These are phyloP conservation scores for Pelargonium myrrhifolium DNA, from an alignment of 441 rosid genomes.

Conservation along the genomic window DNA sequence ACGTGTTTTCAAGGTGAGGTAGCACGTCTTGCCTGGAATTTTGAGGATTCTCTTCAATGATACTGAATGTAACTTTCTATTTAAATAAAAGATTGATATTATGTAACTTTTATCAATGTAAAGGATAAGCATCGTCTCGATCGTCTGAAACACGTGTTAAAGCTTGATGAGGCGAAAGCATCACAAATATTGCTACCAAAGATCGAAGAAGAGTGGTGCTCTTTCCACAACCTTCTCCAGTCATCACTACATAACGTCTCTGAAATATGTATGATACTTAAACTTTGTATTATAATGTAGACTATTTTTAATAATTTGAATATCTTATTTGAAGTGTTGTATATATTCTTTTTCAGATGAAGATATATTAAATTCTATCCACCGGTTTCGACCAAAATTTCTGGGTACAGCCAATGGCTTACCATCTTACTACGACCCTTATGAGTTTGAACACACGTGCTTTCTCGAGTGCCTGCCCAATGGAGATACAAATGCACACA, in stretches of 20 bases:
- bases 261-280: constrained; percentile 54
- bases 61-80: constrained; percentile 16
- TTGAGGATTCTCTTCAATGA: constrained; percentile 3
- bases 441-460: constrained; percentile 56
- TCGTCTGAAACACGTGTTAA: constrained; percentile 44
- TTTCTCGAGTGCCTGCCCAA: constrained; percentile 35
- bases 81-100: background rate
- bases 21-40: constrained; percentile 12
- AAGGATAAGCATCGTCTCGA: constrained; percentile 78
- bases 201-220: constrained; percentile 91
- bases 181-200: constrained; percentile 31
- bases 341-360: constrained; percentile 52
- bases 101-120: constrained; percentile 21
- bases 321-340: constrained; percentile 14
- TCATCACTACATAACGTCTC: constrained; percentile 66
- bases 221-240: constrained; percentile 62
- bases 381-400: constrained; percentile 63
- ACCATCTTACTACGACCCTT: constrained; percentile 49
- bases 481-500: constrained; percentile 24
- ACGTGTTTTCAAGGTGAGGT: constrained; percentile 58
- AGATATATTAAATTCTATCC: constrained; percentile 55
- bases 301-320: background rate
- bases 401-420: constrained; percentile 33
- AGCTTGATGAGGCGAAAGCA: constrained; percentile 34
- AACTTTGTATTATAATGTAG: background rate